phyloP scores from a whole-genome alignment of 2,329 filamentous ascomycete species.

The Cadophora gregata region DNA sequence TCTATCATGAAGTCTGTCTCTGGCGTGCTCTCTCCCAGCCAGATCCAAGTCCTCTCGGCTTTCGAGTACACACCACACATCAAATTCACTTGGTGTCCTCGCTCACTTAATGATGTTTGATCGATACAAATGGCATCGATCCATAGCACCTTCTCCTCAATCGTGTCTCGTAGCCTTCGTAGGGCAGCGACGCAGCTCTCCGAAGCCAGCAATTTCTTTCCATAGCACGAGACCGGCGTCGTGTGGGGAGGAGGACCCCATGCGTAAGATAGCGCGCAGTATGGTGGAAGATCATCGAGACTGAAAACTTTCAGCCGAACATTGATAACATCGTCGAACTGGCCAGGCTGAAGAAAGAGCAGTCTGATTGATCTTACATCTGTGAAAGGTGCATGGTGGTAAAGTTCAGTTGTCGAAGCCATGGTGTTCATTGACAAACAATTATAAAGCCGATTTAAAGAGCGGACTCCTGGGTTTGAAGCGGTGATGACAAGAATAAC shows the following conservation, averaged over 20 bases:
- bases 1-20: constrained; percentile 5
- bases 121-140: constrained; percentile 16
- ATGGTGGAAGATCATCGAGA: background rate
- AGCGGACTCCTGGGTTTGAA: background rate
- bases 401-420: background rate
- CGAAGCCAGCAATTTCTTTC: background rate
- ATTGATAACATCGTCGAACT: background rate
- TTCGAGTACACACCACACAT: constrained; percentile 18
- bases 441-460: no score
- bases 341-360: constrained; percentile 2
- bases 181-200: constrained; percentile 9
- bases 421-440: background rate
- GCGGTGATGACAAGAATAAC: background rate
- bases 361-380: constrained; percentile 2
- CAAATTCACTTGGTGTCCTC: constrained; percentile 12
- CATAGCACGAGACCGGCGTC: background rate
- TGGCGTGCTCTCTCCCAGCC: constrained; percentile 3
- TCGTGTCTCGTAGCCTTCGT: background rate
- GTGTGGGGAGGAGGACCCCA: background rate
- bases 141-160: background rate
- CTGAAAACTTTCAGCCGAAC: background rate
- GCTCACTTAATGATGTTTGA: background rate
- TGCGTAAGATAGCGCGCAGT: constrained; percentile 4
- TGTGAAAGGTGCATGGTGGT: background rate
- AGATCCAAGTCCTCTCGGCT: background rate